Percentiles rank a stretch among this genome's conserved stretches.
phyloP scores from a whole-genome alignment of 2,329 filamentous ascomycete species.

The Neonectria coccinea region DNA sequence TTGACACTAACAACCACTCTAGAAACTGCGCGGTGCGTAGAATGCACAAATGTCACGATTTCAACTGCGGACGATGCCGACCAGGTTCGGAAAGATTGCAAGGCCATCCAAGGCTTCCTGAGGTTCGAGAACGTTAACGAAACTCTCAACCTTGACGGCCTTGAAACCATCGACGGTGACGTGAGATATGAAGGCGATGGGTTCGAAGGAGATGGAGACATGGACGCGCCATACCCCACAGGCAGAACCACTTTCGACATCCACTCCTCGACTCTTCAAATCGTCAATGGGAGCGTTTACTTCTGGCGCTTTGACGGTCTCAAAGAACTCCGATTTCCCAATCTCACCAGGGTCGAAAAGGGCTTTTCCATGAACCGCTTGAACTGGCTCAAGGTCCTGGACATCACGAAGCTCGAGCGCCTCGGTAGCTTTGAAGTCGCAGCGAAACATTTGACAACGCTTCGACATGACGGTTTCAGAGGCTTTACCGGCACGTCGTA shows the following conservation, averaged over 20 bases:
- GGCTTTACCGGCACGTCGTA: constrained; percentile 9
- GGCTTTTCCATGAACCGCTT: background rate
- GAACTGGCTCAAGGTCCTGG: constrained; percentile 12
- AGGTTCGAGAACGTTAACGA: constrained; percentile 3
- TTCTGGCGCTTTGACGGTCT: constrained; percentile 10
- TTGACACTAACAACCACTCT: background rate
- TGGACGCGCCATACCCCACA: background rate
- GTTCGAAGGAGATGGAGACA: background rate
- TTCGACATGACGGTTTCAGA: constrained; percentile 17
- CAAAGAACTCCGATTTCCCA: constrained; percentile 13
- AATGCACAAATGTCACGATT: constrained; percentile 16
- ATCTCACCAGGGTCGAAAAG: constrained; percentile 15
- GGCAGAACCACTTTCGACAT: constrained; percentile 3
- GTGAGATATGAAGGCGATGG: background rate
- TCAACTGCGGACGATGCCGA: constrained; percentile 10
- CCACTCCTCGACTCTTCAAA: constrained; percentile 13
- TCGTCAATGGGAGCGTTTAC: background rate
- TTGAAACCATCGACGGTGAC: constrained; percentile 15
- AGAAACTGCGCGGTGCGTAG: background rate
- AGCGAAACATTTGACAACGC: constrained; percentile 5
- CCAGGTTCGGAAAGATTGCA: constrained; percentile 15
- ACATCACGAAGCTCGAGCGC: constrained; percentile 18
- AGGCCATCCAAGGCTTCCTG: constrained; percentile 8
- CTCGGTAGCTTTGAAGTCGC: background rate
- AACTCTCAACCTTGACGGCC: constrained; percentile 14